Conservation (phyloP, 768 basidiomycete genomes). For the Kwoniella dejecticola region DNA sequence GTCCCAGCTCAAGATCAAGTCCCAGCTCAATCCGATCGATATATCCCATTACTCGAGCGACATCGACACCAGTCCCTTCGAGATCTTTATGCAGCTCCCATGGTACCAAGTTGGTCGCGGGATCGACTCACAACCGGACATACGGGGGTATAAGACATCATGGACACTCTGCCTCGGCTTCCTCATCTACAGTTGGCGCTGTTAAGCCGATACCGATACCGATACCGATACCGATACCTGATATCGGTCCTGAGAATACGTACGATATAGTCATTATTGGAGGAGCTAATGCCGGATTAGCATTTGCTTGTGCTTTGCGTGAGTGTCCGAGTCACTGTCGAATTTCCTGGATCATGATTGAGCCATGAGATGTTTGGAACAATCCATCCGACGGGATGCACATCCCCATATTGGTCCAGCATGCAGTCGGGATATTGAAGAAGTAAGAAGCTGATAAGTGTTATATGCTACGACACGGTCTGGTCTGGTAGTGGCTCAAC, state of each 20-base stretch:
- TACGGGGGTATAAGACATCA: neutral
- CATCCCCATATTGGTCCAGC: too few relatives aligned
- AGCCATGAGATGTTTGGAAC: too few relatives aligned
- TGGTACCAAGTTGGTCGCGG: neutral
- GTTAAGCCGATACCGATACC: neutral
- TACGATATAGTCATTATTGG: constrained; percentile 92
- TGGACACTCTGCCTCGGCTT: neutral
- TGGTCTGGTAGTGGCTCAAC: constrained; percentile 61
- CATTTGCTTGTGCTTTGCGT: constrained; percentile 85
- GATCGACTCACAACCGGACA: neutral
- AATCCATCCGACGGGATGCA: too few relatives aligned
- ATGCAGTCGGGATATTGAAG: too few relatives aligned
- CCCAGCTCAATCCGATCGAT: too few relatives aligned
- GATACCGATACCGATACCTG: constrained; percentile 15
- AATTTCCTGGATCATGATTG: neutral
- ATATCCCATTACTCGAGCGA: too few relatives aligned
- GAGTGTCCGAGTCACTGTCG: constrained; percentile 32
- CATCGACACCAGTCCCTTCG: too few relatives aligned
- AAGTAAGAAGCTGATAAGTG: too few relatives aligned
- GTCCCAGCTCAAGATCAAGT: too few relatives aligned
- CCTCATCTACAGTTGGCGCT: neutral
- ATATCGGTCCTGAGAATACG: constrained; percentile 43
- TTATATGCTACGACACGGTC: neutral
- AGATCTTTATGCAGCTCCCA: neutral
- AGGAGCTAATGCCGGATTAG: constrained; percentile 87